Evolutionary conservation across 768 basidiomycete species (phyloP), one percentile per base, ranked within the genome.

Genomic region (Serpula lacrymans): DNA sequence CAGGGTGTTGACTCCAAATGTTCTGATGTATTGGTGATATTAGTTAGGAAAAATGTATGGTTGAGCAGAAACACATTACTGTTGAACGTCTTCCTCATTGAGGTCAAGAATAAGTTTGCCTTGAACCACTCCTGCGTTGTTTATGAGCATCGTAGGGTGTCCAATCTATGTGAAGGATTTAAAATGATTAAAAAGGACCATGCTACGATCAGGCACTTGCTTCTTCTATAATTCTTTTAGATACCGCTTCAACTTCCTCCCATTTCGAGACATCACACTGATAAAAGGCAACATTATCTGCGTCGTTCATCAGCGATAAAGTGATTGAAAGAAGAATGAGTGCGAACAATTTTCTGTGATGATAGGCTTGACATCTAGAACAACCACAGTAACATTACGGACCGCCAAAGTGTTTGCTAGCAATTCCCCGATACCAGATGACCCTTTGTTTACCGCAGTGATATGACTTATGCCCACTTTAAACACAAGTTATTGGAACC

Each of bases 121-220:
- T 63, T 93, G 88, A 18, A 88, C 89, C 42, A 96, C 82, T 14
- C 94, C 96, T 0, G 95, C 96, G 56, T 95, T 97, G 67, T 97
- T 98, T 51, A 99, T 71, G 17, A 99, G 66, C 27, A 97, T 75
- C 0, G 96, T 96, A 0, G 89, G 89, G 43, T 87, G 74, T 3
- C 90, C 94, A 38, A 95, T 72, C 89, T 94, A 51, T 23, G 20
- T 34, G 33, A 22, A 31, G 32, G 34, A 38, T 34, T 29, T 22
- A 43, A 46, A 17, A 41, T 24, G 20, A 26, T 20, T 16, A 16
- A 21, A 16, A 24, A 5, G 8, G 20, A 31, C 6, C 17, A 35
- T 11, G 36, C 11, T n/a, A 23, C 11, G 12, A 5, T 18, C 37
- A 23, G 9, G 7, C 18, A 45, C 64, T 48, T 45, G 90, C 90